Base-by-base conservation (phyloP, 495 filamentous ascomycete species). In the Podospora sp. region DNA sequence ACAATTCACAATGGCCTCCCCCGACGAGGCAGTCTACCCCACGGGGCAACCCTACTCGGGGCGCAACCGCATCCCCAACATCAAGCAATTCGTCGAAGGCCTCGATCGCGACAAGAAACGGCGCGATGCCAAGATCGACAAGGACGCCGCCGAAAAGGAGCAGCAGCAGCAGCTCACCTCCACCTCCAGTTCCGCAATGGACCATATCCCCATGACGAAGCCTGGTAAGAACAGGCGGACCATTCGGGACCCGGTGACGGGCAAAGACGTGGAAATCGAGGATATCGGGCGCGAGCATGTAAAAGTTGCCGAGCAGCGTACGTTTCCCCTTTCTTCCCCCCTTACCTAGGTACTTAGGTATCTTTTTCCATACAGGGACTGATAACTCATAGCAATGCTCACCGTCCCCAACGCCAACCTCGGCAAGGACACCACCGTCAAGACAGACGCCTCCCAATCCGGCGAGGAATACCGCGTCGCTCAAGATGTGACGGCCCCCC, bases 401-500 rank as follows among this genome's bases (percentile, higher is more conserved):
- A 91, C 90, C n/a, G 87, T 96, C 11, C 91, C 91, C 11, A 98
- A 97, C 80, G 89, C 90, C n/a, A 96, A 96, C 73, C 76, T 97
- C 18, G 86, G 87, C 64, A 91, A 89, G 74, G 80, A 88, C 6
- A 90, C 92, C 74, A 74, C 85, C 2, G 82, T 91, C 25, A 86
- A 89, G 72, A 91, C 90, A 0, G 82, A 88, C 9, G 59, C 88
- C 1, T 80, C 65, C 0, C 79, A 81, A 60, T 82, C 88, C 0
- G 84, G 87, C 12, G 81, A 87, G 36, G 89, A 94, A 68, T 98
- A 98, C 78, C 89, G 89, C 67, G 70, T 89, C 62, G 91, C 87
- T 7, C 94, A 97, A 76, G 94, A 98, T 73, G 80, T 95, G 63
- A 97, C 94, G 3, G 91, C 94, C 1, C 94, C 94, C 6, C 94